Base-by-base conservation (phyloP, 306 rosid genomes). In the Pyrus bretschneideri region DNA sequence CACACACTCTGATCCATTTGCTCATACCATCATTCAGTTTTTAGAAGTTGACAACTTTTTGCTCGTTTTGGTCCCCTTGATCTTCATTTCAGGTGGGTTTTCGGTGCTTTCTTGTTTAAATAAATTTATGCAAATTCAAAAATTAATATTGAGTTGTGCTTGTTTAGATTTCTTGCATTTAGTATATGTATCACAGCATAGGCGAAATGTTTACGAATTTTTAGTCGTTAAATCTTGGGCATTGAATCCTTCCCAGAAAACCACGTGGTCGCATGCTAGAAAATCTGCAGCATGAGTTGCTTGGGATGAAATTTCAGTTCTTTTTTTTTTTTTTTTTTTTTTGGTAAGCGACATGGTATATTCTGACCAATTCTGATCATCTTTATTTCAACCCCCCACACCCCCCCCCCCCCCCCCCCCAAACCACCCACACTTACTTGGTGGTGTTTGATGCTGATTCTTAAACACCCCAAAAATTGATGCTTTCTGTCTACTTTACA, bases 21-120 rank as follows among this genome's bases (percentile, higher is more conserved):
- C 73, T 22, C 54, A 71, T 49, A 29, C 18, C 9, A 51, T 64
- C 58, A 13, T 61, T 59, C 45, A 40, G 69, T 25, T 25, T 25
- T 27, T 60, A 19, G 31, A 64, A 64, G 69, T 64, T 9, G 45
- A 8, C 11, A 62, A 4, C 23, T 62, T 22, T 61, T 44, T 29
- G 51, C 69, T 69, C 40, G 21, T 1, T 60, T 80, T 78, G 45
- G 35, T 71, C 27, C 11, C 8, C 5, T 19, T 63, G 75, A 45
- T 19, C 72, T n/a, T 64, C 23, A 64, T 46, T 59, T 75, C 67
- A 61, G 83, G 83, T 75, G 72, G 72, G 30, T 51, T 62, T 74
- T 60, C 18, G 51, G 23, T 51, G 65, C 35, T 40, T 35, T 33
- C 55, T 70, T 73, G 21, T 59, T 54, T 52, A 35, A 14, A 5